Percentiles rank a stretch among this genome's conserved stretches.
Conservation (phyloP, 768 basidiomycete species). For the Russula olivacea region DNA sequence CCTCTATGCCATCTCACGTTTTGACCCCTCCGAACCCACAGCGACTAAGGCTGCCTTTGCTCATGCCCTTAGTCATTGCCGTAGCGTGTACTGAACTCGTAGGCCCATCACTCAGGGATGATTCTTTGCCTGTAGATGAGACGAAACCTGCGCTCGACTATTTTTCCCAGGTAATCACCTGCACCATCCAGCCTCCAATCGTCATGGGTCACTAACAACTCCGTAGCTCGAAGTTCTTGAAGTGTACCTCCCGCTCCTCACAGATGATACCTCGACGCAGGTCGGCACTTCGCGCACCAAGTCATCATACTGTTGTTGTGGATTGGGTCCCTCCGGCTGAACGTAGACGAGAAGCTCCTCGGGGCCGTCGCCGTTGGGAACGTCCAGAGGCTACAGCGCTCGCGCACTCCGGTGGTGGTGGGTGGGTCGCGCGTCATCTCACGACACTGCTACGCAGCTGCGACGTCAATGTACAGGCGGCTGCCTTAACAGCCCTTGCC, state of each 20-base stretch:
- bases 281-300: slow-evolving; percentile 43
- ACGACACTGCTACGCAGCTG: slow-evolving; percentile 42
- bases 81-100: no score
- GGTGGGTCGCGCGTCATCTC: slow-evolving; percentile 55
- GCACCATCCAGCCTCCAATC: not conserved
- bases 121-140: slow-evolving; percentile 39
- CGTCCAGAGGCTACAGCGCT: slow-evolving; percentile 43
- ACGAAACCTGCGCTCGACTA: slow-evolving; percentile 53
- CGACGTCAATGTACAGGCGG: slow-evolving; percentile 64
- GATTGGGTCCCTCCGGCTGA: slow-evolving; percentile 62
- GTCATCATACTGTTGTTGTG: slow-evolving; percentile 46
- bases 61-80: no score
- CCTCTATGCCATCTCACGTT: no score
- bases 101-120: no score
- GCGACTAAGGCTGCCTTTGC: no score
- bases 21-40: no score
- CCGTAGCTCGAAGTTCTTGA: slow-evolving; percentile 56
- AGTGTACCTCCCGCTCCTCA: slow-evolving; percentile 58
- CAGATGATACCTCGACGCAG: slow-evolving; percentile 38
- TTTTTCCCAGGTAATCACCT: slow-evolving; percentile 50
- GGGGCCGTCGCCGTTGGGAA: slow-evolving; percentile 69
- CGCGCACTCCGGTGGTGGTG: slow-evolving; percentile 31
- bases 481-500: slow-evolving; percentile 56
- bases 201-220: slow-evolving; percentile 7
- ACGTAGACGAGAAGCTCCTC: slow-evolving; percentile 44